phyloP scores from a whole-genome alignment of 768 basidiomycete species.

The Imleria badia region DNA sequence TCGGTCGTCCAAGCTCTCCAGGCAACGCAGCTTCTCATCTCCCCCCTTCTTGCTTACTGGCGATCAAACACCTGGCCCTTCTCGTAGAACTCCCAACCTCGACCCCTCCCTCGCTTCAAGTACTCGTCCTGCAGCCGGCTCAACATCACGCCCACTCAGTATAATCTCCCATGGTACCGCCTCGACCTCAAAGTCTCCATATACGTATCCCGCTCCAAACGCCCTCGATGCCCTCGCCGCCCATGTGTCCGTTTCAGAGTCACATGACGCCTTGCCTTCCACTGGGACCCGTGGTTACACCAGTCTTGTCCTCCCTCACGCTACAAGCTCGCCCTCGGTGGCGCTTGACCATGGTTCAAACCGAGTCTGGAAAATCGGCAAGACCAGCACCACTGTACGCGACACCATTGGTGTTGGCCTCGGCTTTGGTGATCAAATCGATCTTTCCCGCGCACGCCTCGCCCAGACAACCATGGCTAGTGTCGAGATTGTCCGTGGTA shows the following conservation, averaged over 20 bases:
- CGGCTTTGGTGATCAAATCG: constrained; percentile 50
- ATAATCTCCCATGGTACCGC: constrained; percentile 9
- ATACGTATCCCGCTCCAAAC: constrained; percentile 29
- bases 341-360: constrained; percentile 10
- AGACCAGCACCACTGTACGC: constrained; percentile 14
- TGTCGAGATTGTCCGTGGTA: constrained; percentile 71
- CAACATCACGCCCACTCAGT: constrained; percentile 17
- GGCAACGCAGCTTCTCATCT: constrained; percentile 33
- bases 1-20: constrained; percentile 22
- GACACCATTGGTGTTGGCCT: constrained; percentile 28
- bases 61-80: constrained; percentile 5
- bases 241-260: constrained; percentile 28
- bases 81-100: background rate
- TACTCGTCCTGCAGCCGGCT: constrained; percentile 6
- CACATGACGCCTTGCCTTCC: constrained; percentile 33
- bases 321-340: constrained; percentile 23
- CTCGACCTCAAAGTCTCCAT: constrained; percentile 33
- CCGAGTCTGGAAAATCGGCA: constrained; percentile 28
- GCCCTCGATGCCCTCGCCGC: constrained; percentile 34
- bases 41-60: constrained; percentile 18
- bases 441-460: constrained; percentile 72
- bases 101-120: constrained; percentile 7
- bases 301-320: constrained; percentile 51
- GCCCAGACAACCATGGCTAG: constrained; percentile 90
- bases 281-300: constrained; percentile 61